phyloP scores from a whole-genome alignment of 768 basidiomycete genomes.

The Auriscalpium vulgare region DNA sequence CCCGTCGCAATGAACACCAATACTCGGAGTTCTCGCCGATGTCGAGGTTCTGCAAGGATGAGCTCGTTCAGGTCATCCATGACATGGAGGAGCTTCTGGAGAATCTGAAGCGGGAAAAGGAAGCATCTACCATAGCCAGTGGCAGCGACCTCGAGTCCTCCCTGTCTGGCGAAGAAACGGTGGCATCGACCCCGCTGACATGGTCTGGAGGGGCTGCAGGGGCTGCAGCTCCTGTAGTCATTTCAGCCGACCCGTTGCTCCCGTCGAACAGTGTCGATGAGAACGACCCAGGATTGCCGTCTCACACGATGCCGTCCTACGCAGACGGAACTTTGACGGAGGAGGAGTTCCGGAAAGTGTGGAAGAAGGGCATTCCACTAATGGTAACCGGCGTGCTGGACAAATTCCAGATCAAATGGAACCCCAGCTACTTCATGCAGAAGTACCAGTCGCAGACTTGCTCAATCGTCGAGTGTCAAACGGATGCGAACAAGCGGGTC shows the following conservation, averaged over 20 bases:
- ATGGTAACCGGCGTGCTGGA: slow-evolving; percentile 61
- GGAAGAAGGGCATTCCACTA: slow-evolving; percentile 69
- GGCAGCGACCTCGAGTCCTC: neutral
- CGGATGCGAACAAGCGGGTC: slow-evolving; percentile 50
- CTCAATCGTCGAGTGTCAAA: slow-evolving; percentile 78
- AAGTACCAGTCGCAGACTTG: slow-evolving; percentile 57
- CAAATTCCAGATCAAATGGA: slow-evolving; percentile 68
- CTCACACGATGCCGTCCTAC: slow-evolving; percentile 38
- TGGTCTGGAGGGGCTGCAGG: neutral
- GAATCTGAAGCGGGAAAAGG: slow-evolving; percentile 10
- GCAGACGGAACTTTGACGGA: slow-evolving; percentile 43
- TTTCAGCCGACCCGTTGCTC: neutral
- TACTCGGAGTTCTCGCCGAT: slow-evolving; percentile 69
- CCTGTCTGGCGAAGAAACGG: neutral
- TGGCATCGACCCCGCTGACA: neutral
- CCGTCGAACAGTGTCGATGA: neutral
- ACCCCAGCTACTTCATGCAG: slow-evolving; percentile 71
- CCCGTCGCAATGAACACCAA: slow-evolving; percentile 62
- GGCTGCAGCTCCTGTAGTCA: neutral
- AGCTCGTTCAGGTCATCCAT: slow-evolving; percentile 55
- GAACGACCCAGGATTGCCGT: slow-evolving; percentile 15
- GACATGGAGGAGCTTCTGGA: slow-evolving; percentile 57
- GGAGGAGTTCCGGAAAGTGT: slow-evolving; percentile 56
- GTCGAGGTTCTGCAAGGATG: slow-evolving; percentile 60
- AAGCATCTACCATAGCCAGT: neutral